Base-by-base conservation (phyloP, 805 yeast genomes). In the Scheffersomyces spartinae region DNA sequence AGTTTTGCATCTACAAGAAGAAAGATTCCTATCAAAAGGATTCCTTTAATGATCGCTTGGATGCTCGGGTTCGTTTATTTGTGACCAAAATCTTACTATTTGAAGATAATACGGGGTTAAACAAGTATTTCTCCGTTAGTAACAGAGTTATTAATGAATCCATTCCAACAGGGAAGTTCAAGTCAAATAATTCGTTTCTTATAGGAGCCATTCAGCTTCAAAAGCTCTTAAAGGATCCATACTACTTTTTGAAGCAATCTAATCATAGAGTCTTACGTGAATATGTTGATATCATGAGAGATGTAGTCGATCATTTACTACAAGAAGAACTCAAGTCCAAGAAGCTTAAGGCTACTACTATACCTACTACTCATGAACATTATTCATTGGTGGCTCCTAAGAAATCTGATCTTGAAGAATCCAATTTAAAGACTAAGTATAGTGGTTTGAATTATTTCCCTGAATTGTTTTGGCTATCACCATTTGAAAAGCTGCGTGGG, bases 51-150 rank as follows among this genome's bases (percentile, higher is more conserved):
- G 65, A 60, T 31, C 23, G 18, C n/a, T 39, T 60, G 17, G 59
- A 56, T 20, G 49, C 42, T 18, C 40, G 64, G 15, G 55, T 60
- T 4, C 40, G 61, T 18, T 26, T 35, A 2, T 59, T 57, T 26
- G 38, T 57, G 13, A 38, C 61, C 11, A 45, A 43, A 17, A 27
- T 56, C 9, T 45, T 61, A 25, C 38, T 46, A 9, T 42, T 58
- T 20, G 66, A 60, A 25, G 67, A 61, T 30, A 59, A 55, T 35
- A 61, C 67, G 3, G 67, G 67, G 1, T 44, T 61, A 27, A 61
- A 61, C 35, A 56, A 56, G 38, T 52, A 52, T 31, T 58, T 56
- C 29, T 35, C 43, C 13, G 23, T 39, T 1, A 47, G 64, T 8
- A 46, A 49, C 25, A 34, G 57, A 20, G 35, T 29, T 8, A 34